Evolutionary conservation across 805 yeast species (phyloP), one percentile per base, ranked within the genome.

Genomic region (Yarrowia porcina): DNA sequence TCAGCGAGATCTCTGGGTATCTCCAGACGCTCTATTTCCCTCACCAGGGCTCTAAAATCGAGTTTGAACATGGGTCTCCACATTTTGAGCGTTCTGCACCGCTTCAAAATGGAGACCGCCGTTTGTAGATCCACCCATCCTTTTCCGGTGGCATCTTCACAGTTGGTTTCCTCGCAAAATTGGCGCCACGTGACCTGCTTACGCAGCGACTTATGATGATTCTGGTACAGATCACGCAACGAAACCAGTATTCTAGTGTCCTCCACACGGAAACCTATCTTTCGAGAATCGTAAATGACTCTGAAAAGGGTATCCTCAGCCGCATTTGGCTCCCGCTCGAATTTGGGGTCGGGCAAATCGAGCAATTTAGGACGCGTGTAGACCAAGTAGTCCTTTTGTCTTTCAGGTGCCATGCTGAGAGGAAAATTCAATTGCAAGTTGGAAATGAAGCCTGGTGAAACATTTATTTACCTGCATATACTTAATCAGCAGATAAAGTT

Each of bases 401-500:
- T 6, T 11, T n/a, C 36, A 6, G 12, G 30, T 7, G 44, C 4
- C 27, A 21, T 39, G 44, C 17, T 5, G 39, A n/a, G 39, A 25
- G 28, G n/a, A n/a, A n/a, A n/a, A n/a, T n/a, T n/a, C n/a, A n/a
- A n/a, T n/a, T n/a, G n/a, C n/a, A 25, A 8, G 28, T 25, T 25
- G 28, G 28, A 25, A 25, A 25, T 25, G 8, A n/a, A n/a, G n/a
- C n/a, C n/a, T n/a, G n/a, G n/a, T n/a, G n/a, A n/a, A n/a, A n/a
- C n/a, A n/a, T n/a, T n/a, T 25, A 25, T 25, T 25, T 25, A 20
- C 10, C 23, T 42, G 49, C 49, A 42, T 42, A 27, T 42, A 42
- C 49, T 23, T 42, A 42, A 42, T 42, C 49, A 42, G 49, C 25
- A 42, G 49, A 42, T 42, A n/a, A 32, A 17, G 49, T 42, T 42